These are phyloP conservation scores for Astrephomene gubernaculifera DNA, from an alignment of 139 green algal species.

Conservation along the genomic window DNA sequence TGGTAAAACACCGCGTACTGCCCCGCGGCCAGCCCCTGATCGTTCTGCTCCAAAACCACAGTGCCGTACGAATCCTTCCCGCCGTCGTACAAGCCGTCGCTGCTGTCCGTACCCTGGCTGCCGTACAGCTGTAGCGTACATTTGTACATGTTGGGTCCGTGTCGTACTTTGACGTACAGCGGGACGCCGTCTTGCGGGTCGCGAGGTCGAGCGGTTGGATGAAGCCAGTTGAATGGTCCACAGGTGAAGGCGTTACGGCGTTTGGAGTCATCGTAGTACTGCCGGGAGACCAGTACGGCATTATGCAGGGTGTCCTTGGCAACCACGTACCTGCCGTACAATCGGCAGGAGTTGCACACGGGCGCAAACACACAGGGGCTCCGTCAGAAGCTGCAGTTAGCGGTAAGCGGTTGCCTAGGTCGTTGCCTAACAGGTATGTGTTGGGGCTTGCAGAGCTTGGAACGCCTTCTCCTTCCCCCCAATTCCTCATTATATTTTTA, in stretches of 20 bases:
- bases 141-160: conserved; percentile 81
- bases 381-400: too few relatives aligned
- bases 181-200: background rate
- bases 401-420: too few relatives aligned
- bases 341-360: too few relatives aligned
- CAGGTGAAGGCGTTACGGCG: conserved; percentile 72
- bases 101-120: background rate
- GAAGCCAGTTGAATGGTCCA: conserved; percentile 76
- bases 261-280: conserved; percentile 72
- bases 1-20: conserved; percentile 98
- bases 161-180: conserved; percentile 70
- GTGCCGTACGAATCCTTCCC: conserved; percentile 17
- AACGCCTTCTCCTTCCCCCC: too few relatives aligned
- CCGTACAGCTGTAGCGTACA: conserved; percentile 58
- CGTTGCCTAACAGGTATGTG: too few relatives aligned
- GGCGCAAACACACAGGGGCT: too few relatives aligned
- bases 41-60: conserved; percentile 76
- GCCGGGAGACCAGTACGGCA: conserved; percentile 85
- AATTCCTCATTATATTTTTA: too few relatives aligned
- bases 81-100: background rate
- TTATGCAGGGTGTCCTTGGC: conserved; percentile 89
- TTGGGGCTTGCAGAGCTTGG: too few relatives aligned
- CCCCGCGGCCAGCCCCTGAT: conserved; percentile 95
- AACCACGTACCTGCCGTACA: conserved; percentile 91
- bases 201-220: background rate